Evolutionary conservation across 495 filamentous ascomycete genomes (phyloP), one percentile per base, ranked within the genome.

Genomic region (Lentithecium fluviatile): DNA sequence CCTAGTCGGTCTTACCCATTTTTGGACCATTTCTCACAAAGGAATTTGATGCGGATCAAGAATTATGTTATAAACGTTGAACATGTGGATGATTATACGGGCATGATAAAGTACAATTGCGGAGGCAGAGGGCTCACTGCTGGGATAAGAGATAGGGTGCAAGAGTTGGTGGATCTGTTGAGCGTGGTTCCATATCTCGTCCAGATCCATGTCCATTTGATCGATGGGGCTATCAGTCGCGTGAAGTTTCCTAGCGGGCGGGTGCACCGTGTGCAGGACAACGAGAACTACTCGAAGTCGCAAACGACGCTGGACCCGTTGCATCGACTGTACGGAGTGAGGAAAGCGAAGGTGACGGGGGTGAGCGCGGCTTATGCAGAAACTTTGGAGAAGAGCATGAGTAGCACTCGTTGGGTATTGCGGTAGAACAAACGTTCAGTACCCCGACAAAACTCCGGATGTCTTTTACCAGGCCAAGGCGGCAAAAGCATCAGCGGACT

Each of bases 51-150:
- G 40, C 55, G 71, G 40, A 71, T 78, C 13, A 71, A 68, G 56
- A 68, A 70, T 37, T 72, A 72, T 24, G 43, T 74, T n/a, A 64
- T 78, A 40, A 70, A 68, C 24, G 58, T 78, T 8, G 66, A 74
- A 58, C 71, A 71, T 54, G 68, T 75, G 17, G 76, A 77, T 54
- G 53, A 66, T 48, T 76, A 76, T 53, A 73, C 66, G 17, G 75
- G 74, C 20, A 75, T 74, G 73, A 71, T 76, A 55, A 76, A 75
- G 51, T 76, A 71, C 59, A 76, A 78, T 45, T 74, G 64, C 43
- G 60, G 67, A 6, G 74, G 73, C 5, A 43, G 56, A n/a, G 73
- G 73, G 2, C 53, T 76, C 1, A 66, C 63, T 6, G 59, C 65
- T 8, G 71, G 70, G 6, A 51, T 78, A 11, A 51, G 64, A 36